Base-by-base conservation (phyloP, 2,329 filamentous ascomycete species). In the Eutypella sp. region DNA sequence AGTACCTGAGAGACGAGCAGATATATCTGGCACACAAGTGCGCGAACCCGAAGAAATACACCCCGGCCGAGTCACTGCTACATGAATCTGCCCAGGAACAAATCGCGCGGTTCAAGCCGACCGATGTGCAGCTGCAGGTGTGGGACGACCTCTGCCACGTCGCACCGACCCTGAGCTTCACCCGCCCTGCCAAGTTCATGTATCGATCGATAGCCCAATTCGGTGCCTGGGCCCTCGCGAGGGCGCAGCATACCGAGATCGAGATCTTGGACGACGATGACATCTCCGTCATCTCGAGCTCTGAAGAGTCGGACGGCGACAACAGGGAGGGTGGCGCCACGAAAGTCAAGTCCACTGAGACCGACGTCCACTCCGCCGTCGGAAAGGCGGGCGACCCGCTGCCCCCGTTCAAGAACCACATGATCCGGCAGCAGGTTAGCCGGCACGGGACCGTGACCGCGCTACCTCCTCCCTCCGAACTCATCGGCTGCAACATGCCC, bases 101-200 rank as follows among this genome's bases (percentile, higher is more conserved):
- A 11, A 59, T 93, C 15, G 70, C 75, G 29, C 82, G 76, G 50
- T 95, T 89, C 65, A 81, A 82, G 47, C 88, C 90, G 0, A 99
- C 93, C 0, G 81, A 95, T 56, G 92, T 97, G 0, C 90, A 96
- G 62, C 75, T 99, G 2, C 93, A 97, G 63, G 85, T 97, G 2
- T 97, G 92, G 91, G 92, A 97, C 47, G 87, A 96, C 57, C 72
- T 97, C 3, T 97, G 93, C 58, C 92, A 97, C 61, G 91, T 95
- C 5, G 84, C 86, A 0, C 89, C 92, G 1, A 96, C 91, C 0
- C 75, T 97, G n/a, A 95, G 89, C 57, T 97, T 96, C 64, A 97
- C 92, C 0, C 79, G 85, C n/a, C 93, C 93, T 1, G 93, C 92
- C 39, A 97, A 97, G 64, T 87, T 87, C 68, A 96, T 97, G 90